A percentile compares a stretch with the other conserved stretches of the same genome.
These are phyloP conservation scores for Sclerotiophoma versabilis DNA, from an alignment of 2,329 filamentous ascomycete species.

Conservation along the genomic window DNA sequence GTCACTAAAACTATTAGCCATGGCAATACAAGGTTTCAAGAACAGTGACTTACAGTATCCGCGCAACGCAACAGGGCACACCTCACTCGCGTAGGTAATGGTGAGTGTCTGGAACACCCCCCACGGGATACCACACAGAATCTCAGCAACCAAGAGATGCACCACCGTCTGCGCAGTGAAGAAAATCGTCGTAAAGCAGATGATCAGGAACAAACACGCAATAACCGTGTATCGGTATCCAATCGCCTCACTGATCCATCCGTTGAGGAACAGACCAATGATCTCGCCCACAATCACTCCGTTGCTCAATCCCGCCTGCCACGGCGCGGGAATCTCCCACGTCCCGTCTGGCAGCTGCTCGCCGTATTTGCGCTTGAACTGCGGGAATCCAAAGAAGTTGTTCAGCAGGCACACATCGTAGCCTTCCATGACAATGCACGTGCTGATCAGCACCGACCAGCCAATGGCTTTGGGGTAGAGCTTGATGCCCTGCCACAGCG, in stretches of 20 bases:
- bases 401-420: slow-evolving; percentile 83
- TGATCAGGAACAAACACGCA: slow-evolving; percentile 51
- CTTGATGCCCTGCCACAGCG: slow-evolving; percentile 74
- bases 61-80: slow-evolving; percentile 74
- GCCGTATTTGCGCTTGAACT: slow-evolving; percentile 58
- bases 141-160: slow-evolving; percentile 54
- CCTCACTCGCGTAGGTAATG: slow-evolving; percentile 62
- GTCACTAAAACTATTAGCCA: slow-evolving; percentile 56
- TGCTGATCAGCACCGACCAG: slow-evolving; percentile 88
- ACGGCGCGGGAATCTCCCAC: slow-evolving; percentile 54
- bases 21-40: neutral
- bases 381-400: slow-evolving; percentile 71
- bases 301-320: slow-evolving; percentile 58
- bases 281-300: slow-evolving; percentile 57
- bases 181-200: slow-evolving; percentile 57
- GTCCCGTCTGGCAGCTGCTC: slow-evolving; percentile 49
- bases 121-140: slow-evolving; percentile 58
- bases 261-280: slow-evolving; percentile 57
- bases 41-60: slow-evolving; percentile 60
- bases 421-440: slow-evolving; percentile 89
- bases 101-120: slow-evolving; percentile 59
- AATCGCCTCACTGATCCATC: slow-evolving; percentile 55
- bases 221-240: slow-evolving; percentile 58
- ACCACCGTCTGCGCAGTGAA: slow-evolving; percentile 57
- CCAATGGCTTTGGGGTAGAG: slow-evolving; percentile 86